Evolutionary conservation across 768 basidiomycete species (phyloP).

Genomic region (Imleria badia): DNA sequence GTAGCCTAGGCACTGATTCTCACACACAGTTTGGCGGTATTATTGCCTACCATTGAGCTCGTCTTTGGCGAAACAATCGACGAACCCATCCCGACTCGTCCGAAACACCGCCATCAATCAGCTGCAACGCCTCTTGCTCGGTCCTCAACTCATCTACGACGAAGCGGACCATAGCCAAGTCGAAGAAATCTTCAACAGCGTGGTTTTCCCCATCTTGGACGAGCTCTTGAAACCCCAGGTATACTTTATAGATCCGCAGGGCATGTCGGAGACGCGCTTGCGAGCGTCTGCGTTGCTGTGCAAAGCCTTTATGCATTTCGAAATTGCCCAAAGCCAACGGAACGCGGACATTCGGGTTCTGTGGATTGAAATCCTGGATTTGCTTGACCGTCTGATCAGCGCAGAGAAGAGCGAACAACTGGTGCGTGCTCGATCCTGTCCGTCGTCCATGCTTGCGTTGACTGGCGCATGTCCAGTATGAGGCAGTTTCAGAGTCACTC

Average conservation of each 20-base stretch:
- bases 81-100: slow-evolving; percentile 80
- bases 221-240: slow-evolving; percentile 86
- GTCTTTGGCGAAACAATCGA: slow-evolving; percentile 76
- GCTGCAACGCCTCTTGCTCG: slow-evolving; percentile 81
- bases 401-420: slow-evolving; percentile 82
- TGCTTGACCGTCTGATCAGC: slow-evolving; percentile 87
- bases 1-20: slow-evolving; percentile 1
- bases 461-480: slow-evolving; percentile 54
- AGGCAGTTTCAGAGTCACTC: slow-evolving; percentile 93
- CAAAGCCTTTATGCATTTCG: slow-evolving; percentile 94
- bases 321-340: slow-evolving; percentile 64
- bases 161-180: slow-evolving; percentile 61
- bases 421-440: slow-evolving; percentile 41
- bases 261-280: slow-evolving; percentile 89
- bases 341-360: slow-evolving; percentile 66
- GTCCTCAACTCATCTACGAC: slow-evolving; percentile 65
- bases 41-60: slow-evolving; percentile 73
- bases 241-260: slow-evolving; percentile 73
- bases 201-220: slow-evolving; percentile 89
- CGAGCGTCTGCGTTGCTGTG: slow-evolving; percentile 88
- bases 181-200: slow-evolving; percentile 82
- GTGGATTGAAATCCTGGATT: slow-evolving; percentile 89
- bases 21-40: slow-evolving; percentile 69
- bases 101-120: slow-evolving; percentile 78
- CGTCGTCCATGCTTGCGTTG: background rate